Base-by-base conservation (phyloP, 495 filamentous ascomycete species). In the Trichocladium uniseriatum region DNA sequence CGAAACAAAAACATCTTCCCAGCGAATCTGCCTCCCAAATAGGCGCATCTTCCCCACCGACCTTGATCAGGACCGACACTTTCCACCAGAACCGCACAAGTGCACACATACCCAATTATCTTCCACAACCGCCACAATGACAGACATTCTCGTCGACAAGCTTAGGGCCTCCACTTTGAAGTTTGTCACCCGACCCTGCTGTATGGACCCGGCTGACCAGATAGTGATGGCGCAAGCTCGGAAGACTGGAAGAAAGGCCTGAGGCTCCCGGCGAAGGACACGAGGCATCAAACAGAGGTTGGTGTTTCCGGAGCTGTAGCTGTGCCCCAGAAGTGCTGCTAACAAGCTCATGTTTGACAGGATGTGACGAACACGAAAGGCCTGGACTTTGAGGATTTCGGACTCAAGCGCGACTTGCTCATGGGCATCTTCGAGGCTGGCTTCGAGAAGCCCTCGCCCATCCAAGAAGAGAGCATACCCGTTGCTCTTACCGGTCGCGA, bases 401-500 rank as follows among this genome's bases (percentile, higher is more conserved):
- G 83, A 51, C 83, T 97, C 60, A 94, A 92, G 67, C 81, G 92
- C 47, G 87, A 94, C 57, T 75, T 99, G 24, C 78, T 99, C 71
- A 97, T 96, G 89, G 92, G 92, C 28, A 96, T 99, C 47, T 97
- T 97, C 67, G 94, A 96, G 70, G 92, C 92, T 56, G 92, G 92
- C 43, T 99, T 95, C 68, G 92, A 99, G 62, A 96, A 94, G 68
- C 92, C 92, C 2, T 99, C 92, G 39, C 92, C 92, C 14, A 97
- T 99, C 54, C 92, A 99, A 79, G 92, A 99, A 82, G 92, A 95
- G 69, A 85, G 90, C 34, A 96, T 99, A 62, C 92, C 92, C 18
- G 91, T 97, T 49, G 92, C 91, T 16, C 78, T 99, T 34, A 94
- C 90, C 15, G 91, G 91, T 42, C 79, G 89, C 69, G 94, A 99